A percentile compares a stretch with the other conserved stretches of the same genome.
Evolutionary conservation across 2,329 filamentous ascomycete genomes (phyloP).

Genomic region (Pseudogymnoascus sp.): DNA sequence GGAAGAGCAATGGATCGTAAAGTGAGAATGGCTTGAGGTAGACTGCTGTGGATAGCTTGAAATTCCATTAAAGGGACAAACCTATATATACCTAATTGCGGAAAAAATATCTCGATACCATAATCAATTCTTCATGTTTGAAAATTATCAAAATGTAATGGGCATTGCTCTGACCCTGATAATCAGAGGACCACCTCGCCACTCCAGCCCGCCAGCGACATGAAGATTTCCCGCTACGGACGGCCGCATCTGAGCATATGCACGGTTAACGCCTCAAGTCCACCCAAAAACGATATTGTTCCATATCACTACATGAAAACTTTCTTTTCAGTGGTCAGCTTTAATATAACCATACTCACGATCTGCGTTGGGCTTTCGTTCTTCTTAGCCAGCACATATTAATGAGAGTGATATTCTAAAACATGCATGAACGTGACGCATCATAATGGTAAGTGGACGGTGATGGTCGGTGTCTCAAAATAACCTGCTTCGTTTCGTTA

Average conservation of each 20-base stretch:
- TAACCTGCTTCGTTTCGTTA: background rate
- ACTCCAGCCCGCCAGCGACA: background rate
- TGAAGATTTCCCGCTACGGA: background rate
- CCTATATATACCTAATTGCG: background rate
- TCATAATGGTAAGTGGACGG: background rate
- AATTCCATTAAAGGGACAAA: background rate
- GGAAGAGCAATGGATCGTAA: background rate
- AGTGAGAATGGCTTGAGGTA: background rate
- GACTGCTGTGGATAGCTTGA: background rate
- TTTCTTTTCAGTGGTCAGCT: background rate
- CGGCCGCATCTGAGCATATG: background rate
- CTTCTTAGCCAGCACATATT: background rate
- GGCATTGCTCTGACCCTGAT: background rate
- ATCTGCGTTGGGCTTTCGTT: background rate
- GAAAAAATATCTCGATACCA: background rate
- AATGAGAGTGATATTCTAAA: background rate
- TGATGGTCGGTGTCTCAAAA: background rate
- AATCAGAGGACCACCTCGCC: background rate
- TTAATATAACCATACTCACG: background rate
- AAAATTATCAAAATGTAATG: background rate
- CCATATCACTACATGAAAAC: background rate
- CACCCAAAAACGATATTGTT: background rate
- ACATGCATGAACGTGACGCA: background rate
- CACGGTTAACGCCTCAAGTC: background rate
- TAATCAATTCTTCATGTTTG: background rate